Base-by-base conservation (phyloP, 306 rosid species). In the Gastrolobium bilobum region DNA sequence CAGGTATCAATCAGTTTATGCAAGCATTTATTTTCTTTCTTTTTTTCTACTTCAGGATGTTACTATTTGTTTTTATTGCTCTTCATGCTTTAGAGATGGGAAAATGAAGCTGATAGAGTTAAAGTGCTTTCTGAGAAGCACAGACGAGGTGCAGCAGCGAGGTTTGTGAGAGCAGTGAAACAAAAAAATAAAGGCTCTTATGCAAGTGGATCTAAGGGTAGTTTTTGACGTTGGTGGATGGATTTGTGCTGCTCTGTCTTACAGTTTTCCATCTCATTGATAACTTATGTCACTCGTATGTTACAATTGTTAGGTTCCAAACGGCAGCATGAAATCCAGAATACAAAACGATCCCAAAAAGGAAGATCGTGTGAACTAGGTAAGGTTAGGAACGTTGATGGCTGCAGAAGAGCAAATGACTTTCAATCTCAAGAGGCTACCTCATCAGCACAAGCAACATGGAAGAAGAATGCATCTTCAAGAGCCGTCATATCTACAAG, bases 61-160 rank as follows among this genome's bases (percentile, higher is more conserved):
- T 39, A 30, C 13, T 60, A 14, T 59, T 82, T 52, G 38, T 68
- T 66, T 83, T 43, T 38, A 63, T 67, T 75, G 57, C 52, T 81
- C 75, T 84, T 67, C 56, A 43, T 62, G 58, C 78, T 81, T 48
- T 83, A 93, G 98, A 40, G n/a, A 83, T 93, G 97, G 97, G 86
- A 73, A 76, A 40, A 88, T 69, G 97, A 93, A 89, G 86, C 92
- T 63, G 87, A 88, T 77, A 86, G 98, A 85, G 61, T 77, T 14
- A 65, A 64, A 77, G 97, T 91, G 73, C 90, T 93, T 65, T 82
- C 84, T 52, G 97, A 93, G 90, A 91, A 93, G 85, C 97, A 93
- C 84, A 75, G 13, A 84, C 82, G 93, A 13, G 94, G 98, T 72
- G 89, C 82, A 33, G 97, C 83, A 57, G 97, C 98, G 1, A 88